phyloP scores from a whole-genome alignment of 1,284 basidiomycete species.

The Apiotrichum porosum region DNA sequence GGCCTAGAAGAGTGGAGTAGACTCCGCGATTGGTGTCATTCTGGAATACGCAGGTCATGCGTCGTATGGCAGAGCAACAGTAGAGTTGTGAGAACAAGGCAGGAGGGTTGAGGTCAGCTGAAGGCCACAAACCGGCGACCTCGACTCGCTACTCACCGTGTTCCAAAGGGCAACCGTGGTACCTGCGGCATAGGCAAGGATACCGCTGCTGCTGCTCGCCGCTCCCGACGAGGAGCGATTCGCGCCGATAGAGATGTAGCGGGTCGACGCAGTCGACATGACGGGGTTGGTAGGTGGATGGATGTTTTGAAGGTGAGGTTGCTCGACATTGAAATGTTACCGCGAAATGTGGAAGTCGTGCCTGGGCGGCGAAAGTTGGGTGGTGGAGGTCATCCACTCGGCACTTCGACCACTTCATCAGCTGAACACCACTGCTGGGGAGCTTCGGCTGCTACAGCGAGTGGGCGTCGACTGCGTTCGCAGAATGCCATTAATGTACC shows the following conservation, averaged over 20 bases:
- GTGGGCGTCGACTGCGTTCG: too few relatives aligned
- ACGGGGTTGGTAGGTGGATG: too few relatives aligned
- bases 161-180: slow-evolving; percentile 74
- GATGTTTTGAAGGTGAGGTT: too few relatives aligned
- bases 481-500: too few relatives aligned
- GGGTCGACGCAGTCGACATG: slow-evolving; percentile 24
- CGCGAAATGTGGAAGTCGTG: too few relatives aligned
- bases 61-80: neutral
- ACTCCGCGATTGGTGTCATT: slow-evolving; percentile 52
- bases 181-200: slow-evolving; percentile 74
- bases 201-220: slow-evolving; percentile 55
- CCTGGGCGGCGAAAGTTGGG: too few relatives aligned
- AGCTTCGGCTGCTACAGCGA: too few relatives aligned
- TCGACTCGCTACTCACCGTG: slow-evolving; percentile 49
- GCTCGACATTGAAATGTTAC: too few relatives aligned
- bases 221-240: slow-evolving; percentile 67
- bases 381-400: too few relatives aligned
- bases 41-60: neutral
- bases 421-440: too few relatives aligned
- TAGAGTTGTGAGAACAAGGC: neutral
- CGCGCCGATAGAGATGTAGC: slow-evolving; percentile 69
- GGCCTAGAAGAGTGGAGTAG: slow-evolving; percentile 65
- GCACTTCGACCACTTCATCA: too few relatives aligned
- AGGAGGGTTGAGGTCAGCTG: neutral
- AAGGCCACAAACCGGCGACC: neutral